Evolutionary conservation across 2,329 filamentous ascomycete genomes (phyloP).

Genomic region (Cordyceps tenuipes): DNA sequence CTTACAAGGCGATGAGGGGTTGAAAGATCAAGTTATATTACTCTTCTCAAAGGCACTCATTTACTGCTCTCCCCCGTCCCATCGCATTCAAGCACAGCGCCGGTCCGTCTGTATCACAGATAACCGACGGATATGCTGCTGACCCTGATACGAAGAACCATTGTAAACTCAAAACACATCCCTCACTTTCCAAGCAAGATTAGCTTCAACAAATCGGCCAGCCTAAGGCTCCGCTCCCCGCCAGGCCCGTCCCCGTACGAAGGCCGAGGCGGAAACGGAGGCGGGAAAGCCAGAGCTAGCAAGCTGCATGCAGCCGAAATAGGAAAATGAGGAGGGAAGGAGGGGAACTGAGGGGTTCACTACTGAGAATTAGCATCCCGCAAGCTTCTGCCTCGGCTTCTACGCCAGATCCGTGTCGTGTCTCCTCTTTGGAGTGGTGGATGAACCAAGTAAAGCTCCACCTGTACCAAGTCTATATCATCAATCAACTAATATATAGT

Average conservation of each 20-base stretch:
- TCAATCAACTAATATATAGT: not conserved
- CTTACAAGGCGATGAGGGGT: not conserved
- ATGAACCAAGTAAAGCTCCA: not conserved
- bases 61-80: not conserved
- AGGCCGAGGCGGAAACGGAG: no score
- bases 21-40: no score
- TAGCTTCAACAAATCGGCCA: not conserved
- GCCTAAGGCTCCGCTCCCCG: not conserved
- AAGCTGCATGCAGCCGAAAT: not conserved
- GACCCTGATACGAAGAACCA: no score
- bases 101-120: not conserved
- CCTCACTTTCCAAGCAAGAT: not conserved
- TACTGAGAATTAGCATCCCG: not conserved
- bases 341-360: conserved; percentile 10
- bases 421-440: not conserved
- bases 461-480: not conserved
- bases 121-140: no score
- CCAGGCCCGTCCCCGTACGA: not conserved
- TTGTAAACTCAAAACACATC: not conserved
- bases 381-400: conserved; percentile 9
- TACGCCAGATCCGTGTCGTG: not conserved
- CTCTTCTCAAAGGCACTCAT: no score
- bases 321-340: not conserved
- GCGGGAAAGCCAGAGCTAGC: not conserved
- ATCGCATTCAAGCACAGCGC: not conserved